Evolutionary conservation across 1,284 basidiomycete genomes (phyloP).

Genomic region (Lentinus polychrous): DNA sequence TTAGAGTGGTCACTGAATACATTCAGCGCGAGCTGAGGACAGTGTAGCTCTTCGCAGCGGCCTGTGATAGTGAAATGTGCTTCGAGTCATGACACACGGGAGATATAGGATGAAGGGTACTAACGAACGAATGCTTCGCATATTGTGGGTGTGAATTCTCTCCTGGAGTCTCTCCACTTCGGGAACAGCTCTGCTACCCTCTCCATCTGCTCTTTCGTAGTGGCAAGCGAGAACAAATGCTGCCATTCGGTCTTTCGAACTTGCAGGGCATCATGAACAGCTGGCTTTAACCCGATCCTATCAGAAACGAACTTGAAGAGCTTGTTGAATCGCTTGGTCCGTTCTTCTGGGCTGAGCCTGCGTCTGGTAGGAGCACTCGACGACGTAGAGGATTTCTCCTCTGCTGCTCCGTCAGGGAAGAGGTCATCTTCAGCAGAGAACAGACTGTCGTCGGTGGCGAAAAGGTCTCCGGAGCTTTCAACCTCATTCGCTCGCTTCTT

Average conservation of each 20-base stretch:
- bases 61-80: conserved; percentile 28
- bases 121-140: conserved; percentile 42
- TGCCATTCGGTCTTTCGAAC: conserved; percentile 33
- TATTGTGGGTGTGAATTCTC: conserved; percentile 31
- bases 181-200: conserved; percentile 38
- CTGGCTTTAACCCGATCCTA: conserved; percentile 18
- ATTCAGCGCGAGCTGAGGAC: conserved; percentile 47
- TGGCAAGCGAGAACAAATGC: conserved; percentile 43
- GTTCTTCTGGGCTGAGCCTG: conserved; percentile 14
- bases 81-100: not conserved
- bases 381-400: not conserved
- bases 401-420: not conserved
- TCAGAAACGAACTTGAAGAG: conserved; percentile 19
- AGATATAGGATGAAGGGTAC: conserved; percentile 20
- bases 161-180: conserved; percentile 37
- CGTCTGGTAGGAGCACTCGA: not conserved
- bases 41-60: conserved; percentile 50
- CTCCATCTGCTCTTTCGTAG: conserved; percentile 37
- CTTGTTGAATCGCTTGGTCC: conserved; percentile 21
- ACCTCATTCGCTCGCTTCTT: conserved; percentile 13
- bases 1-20: conserved; percentile 57
- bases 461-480: not conserved
- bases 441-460: not conserved
- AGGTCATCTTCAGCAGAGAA: conserved; percentile 5
- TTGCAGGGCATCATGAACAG: conserved; percentile 14